Evolutionary conservation across 2,329 filamentous ascomycete species (phyloP), one percentile per base, ranked within the genome.

Genomic region (Phyllosticta citrichinensis): DNA sequence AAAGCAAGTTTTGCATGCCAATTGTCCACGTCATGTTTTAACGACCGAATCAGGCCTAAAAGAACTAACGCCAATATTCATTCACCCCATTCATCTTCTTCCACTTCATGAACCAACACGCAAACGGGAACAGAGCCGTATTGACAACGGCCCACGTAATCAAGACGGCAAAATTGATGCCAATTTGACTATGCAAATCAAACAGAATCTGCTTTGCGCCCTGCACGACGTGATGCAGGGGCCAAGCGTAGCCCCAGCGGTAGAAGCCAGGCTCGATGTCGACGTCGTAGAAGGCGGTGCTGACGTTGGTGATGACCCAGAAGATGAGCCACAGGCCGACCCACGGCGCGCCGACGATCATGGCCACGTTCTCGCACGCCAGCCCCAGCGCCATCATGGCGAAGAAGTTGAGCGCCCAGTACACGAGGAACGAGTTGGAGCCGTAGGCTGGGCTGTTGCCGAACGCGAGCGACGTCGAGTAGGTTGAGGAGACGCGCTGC

Each of bases 291-390:
- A 87, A 86, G 0, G 77, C 73, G 0, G 83, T 85, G 0, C 78
- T 75, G 0, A 87, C 83, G 66, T 88, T 88, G 6, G 82, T 80
- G 61, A 87, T 84, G 52, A 87, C 83, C 84, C 83, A 86, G 66
- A 86, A 87, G 61, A 87, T 85, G 1, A 88, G 71, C 79, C 84
- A 88, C 0, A 86, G 69, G 0, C 82, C 79, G 57, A 77, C 81
- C 83, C 83, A 87, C 0, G 82, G 84, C 65, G 81, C 75, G 0
- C 82, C 83, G 4, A 87, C 73, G 1, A 86, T 66, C 81, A 86
- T 86, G 0, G 81, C 81, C 27, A 84, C 79, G 65, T 87, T 87
- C 72, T 87, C 84, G 66, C 82, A 85, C 0, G 84, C 82, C 2
- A 87, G 71, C 0, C 84, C 85, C 1, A 87, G 67, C 0, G 84